Evolutionary conservation across 1,139 yeast species (phyloP), one percentile per base, ranked within the genome.

Genomic region (Kurtzmaniella quercitrusa): DNA sequence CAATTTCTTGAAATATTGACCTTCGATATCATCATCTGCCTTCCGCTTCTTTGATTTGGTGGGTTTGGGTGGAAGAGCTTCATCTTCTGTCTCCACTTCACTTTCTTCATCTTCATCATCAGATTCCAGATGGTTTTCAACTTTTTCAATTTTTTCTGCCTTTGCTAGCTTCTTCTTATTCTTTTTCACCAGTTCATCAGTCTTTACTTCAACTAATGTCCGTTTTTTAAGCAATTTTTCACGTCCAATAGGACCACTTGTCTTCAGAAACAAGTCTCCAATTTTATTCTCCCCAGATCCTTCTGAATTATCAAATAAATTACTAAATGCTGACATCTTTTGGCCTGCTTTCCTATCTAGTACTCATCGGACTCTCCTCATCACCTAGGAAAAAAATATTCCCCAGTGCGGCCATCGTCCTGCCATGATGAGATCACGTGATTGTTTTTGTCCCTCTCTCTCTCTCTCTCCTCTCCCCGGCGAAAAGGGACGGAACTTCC

Each of bases 1-100:
- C 18, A 75, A 57, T 49, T 73, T 73, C 34, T 69, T 61, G 50
- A 61, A 75, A 55, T 77, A 77, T 42, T 64, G 60, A 12, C 71
- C 66, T 58, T 78, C 83, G 48, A 77, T 63, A 46, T 73, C 75
- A 37, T 70, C 75, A 43, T 73, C 64, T 31, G 64, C 73, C 3
- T 51, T 47, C 38, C 50, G 48, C 41, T 55, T 57, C 41, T 51
- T 54, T 46, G 55, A 54, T 47, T 58, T 62, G 31, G 31, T 27
- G 31, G 31, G 12, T 48, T 53, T 56, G 43, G 47, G 51, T 43
- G 41, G 37, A 17, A 39, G 38, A 39, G 46, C 43, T 38, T 47
- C 46, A 40, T 48, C 47, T n/a, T 46, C 48, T 2, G 41, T 50
- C 25, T 37, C 51, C 3, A 48, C 53, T 39, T 46, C 53, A 18